Evolutionary conservation across 306 rosid species (phyloP).

Genomic region (Morella rubra): DNA sequence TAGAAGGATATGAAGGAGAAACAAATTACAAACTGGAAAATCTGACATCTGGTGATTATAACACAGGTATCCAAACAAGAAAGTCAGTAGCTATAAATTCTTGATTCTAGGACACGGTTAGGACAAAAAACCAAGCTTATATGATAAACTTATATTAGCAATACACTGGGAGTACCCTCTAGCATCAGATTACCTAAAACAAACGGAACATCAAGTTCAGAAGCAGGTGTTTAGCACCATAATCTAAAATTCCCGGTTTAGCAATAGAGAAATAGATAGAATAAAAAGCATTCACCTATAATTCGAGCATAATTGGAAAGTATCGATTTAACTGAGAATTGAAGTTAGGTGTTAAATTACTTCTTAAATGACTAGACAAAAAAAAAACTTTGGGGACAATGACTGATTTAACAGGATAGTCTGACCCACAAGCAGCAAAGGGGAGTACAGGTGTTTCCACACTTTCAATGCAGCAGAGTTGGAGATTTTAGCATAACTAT

Average conservation of each 20-base stretch:
- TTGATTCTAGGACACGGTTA: not conserved
- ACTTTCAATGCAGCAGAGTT: no score
- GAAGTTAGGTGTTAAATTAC: no score
- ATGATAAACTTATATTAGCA: not conserved
- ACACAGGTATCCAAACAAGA: not conserved
- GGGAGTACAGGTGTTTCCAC: no score
- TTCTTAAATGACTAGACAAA: no score
- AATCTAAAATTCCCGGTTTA: not conserved
- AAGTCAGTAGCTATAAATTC: not conserved
- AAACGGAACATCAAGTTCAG: not conserved
- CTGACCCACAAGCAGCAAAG: no score
- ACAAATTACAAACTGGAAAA: conserved; percentile 2
- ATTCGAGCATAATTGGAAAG: not conserved
- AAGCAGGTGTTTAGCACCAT: not conserved
- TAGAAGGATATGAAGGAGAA: conserved; percentile 17
- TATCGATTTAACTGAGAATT: not conserved
- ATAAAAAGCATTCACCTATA: not conserved
- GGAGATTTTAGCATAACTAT: no score
- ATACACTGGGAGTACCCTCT: not conserved
- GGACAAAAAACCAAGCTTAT: not conserved
- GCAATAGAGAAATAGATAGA: not conserved
- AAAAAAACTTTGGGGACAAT: no score
- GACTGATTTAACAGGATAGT: no score
- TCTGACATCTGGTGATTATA: conserved; percentile 5
- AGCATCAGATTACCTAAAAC: not conserved